Conservation (phyloP, 164 flowering plant species). For the Piper longum region DNA sequence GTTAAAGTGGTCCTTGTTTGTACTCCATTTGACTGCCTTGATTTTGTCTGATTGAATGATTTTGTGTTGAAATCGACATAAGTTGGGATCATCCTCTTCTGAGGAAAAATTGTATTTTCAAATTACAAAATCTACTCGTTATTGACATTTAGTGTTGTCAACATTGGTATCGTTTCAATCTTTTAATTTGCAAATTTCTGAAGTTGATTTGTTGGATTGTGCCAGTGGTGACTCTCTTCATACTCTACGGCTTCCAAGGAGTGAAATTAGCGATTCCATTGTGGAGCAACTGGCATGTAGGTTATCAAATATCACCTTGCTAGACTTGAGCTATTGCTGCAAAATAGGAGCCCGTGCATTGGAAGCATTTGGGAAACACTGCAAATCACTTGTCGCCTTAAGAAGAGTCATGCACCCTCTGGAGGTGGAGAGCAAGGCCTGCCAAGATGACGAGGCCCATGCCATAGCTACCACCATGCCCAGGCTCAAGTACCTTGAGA, state of each 20-base stretch:
- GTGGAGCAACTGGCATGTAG: constrained; percentile 39
- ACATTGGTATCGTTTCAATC: no score
- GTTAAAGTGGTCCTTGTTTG: background rate
- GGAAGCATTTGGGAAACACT: constrained; percentile 50
- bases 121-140: no score
- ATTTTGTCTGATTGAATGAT: background rate
- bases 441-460: constrained; percentile 58
- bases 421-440: constrained; percentile 18
- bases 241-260: constrained; percentile 38
- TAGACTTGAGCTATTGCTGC: constrained; percentile 51
- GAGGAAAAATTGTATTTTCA: no score
- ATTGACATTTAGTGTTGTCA: no score
- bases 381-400: constrained; percentile 34
- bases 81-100: no score
- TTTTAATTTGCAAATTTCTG: background rate
- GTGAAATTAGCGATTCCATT: constrained; percentile 38
- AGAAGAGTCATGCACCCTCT: constrained; percentile 56
- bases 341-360: constrained; percentile 35
- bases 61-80: background rate
- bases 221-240: constrained; percentile 52
- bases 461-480: constrained; percentile 78
- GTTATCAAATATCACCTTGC: constrained; percentile 31
- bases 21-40: no score
- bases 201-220: constrained; percentile 7
- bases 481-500: constrained; percentile 51